These are phyloP conservation scores for Pinus tabuliformis DNA, from an alignment of 75 land plant species.

Conservation along the genomic window DNA sequence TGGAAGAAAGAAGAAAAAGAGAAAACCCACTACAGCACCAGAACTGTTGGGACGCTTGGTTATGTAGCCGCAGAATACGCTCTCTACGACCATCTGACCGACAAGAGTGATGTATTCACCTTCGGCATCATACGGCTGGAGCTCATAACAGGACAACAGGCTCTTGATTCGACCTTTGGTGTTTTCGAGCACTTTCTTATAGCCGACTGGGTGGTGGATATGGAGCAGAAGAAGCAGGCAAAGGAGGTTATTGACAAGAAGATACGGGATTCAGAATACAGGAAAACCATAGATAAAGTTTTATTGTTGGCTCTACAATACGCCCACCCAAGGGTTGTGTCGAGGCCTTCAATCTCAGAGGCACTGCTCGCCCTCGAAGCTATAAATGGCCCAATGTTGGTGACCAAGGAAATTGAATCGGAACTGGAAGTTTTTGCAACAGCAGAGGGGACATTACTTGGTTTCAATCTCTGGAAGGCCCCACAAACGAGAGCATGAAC, in stretches of 20 bases:
- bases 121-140: slow-evolving; percentile 14
- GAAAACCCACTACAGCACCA: background rate
- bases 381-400: no score
- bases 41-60: slow-evolving; percentile 10
- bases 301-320: slow-evolving; percentile 5
- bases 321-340: background rate
- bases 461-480: no score
- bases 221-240: background rate
- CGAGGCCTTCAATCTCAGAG: background rate
- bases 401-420: no score
- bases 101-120: slow-evolving; percentile 10
- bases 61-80: background rate
- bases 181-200: background rate
- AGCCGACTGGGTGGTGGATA: slow-evolving; percentile 1
- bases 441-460: no score
- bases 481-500: no score
- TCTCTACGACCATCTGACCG: slow-evolving; percentile 9
- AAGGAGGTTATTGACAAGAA: slow-evolving; percentile 13
- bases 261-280: background rate
- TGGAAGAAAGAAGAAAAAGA: no score
- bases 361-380: background rate
- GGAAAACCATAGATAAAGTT: background rate
- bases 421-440: no score
- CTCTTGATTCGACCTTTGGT: background rate
- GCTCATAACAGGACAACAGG: slow-evolving; percentile 14